Evolutionary conservation across 345 rosid genomes (phyloP), one percentile per base, ranked within the genome.

Genomic region (Hibiscus trionum): DNA sequence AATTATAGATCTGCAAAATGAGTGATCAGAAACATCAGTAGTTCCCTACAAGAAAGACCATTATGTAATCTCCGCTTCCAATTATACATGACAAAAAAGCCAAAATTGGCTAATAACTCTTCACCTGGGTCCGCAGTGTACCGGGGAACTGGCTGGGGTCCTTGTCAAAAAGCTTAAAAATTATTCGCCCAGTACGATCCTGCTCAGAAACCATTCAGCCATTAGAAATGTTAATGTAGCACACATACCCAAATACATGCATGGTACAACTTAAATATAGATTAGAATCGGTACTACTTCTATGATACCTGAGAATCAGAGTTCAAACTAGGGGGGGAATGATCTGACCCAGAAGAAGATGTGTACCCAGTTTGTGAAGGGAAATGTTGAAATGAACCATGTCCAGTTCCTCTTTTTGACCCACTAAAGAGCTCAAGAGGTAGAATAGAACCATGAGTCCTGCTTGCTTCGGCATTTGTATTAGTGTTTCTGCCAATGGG

Each of bases 311-410:
- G 91, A 81, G 88, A 72, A 84, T 87, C 97, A 72, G 95, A 86
- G 77, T 84, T 88, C 81, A 82, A 81, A 80, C 90, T 89, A 59
- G 93, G 84, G 64, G 93, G 91, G 59, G 96, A 93, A 79, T 82
- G 91, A 74, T 93, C 98, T 24, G 98, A 93, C 59, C 98, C 98
- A 69, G 98, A 90, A 62, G 96, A 90, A 21, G 93, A 90, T 1
- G 84, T 79, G 72, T 88, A 90, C 71, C 93, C 96, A 70, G 84
- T 79, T 70, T 83, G 96, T 81, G 85, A 82, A 21, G 85, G 82
- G 5, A 79, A 82, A 71, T 77, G 85, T 80, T 84, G 90, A 76
- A 77, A 79, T 59, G 80, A 80, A 76, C 83, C 60, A 72, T 79
- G 83, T 39, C 77, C 82, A 11, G 73, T 69, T 72, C 80, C 88